Evolutionary conservation across 2,329 filamentous ascomycete genomes (phyloP).

Genomic region (Verticillium alfalfae): DNA sequence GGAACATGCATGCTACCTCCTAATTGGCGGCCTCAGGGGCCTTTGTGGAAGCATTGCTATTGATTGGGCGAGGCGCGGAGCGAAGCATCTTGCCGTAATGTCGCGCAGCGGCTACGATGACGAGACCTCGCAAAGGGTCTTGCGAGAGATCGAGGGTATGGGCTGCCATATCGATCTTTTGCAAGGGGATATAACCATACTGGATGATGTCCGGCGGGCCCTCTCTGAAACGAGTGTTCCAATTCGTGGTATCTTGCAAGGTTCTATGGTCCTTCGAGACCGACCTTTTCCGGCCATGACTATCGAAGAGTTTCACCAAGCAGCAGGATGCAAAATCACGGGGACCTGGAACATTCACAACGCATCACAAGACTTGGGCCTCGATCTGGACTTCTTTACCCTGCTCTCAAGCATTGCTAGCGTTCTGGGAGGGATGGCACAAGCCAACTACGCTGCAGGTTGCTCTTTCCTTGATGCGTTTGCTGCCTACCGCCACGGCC

Average conservation of each 20-base stretch:
- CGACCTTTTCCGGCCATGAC: slow-evolving; percentile 21
- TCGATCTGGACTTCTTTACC: slow-evolving; percentile 28
- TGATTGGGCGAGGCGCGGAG: slow-evolving; percentile 24
- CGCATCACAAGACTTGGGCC: slow-evolving; percentile 11
- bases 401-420: slow-evolving; percentile 22
- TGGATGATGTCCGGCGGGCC: slow-evolving; percentile 3
- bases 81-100: slow-evolving; percentile 20
- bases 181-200: slow-evolving; percentile 12
- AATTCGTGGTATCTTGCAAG: slow-evolving; percentile 20
- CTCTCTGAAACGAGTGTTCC: slow-evolving; percentile 1
- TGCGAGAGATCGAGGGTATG: slow-evolving; percentile 9
- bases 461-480: slow-evolving; percentile 26
- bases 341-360: slow-evolving; percentile 34
- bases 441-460: slow-evolving; percentile 27
- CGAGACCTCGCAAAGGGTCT: slow-evolving; percentile 15
- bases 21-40: slow-evolving; percentile 30
- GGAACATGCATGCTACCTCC: slow-evolving; percentile 22
- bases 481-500: slow-evolving; percentile 11
- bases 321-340: slow-evolving; percentile 24
- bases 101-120: slow-evolving; percentile 23
- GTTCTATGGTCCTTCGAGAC: slow-evolving; percentile 23
- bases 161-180: slow-evolving; percentile 11
- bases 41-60: slow-evolving; percentile 25
- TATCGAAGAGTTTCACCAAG: slow-evolving; percentile 19
- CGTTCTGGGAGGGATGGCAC: slow-evolving; percentile 20